Evolutionary conservation across 2,329 filamentous ascomycete genomes (phyloP), one percentile per base, ranked within the genome.

Genomic region (Bretziella fagacearum): DNA sequence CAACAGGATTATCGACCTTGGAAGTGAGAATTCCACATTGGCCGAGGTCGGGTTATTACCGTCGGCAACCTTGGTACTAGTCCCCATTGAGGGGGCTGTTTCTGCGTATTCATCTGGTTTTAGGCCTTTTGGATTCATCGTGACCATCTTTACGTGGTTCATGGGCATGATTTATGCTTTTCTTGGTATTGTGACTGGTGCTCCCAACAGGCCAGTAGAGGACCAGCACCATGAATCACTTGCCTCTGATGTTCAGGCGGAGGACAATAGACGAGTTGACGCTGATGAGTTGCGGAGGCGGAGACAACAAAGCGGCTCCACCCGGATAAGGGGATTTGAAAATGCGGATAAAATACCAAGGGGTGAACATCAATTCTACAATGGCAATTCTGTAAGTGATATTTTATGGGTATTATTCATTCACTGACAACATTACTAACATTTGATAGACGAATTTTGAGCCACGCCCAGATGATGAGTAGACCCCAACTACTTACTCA

Each of bases 371-470:
- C 80, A 93, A 57, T 73, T 93, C 40, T 94, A 95, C 58, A 95
- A 95, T 57, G 87, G 87, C 1, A 95, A 94, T 57, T 84, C 84
- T 59, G 83, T 87, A 67, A 62, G 74, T 64, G n/a, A 7, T 44
- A 8, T n/a, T n/a, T 10, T 15, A 15, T 15, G 20, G 17, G 10
- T 11, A 27, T 3, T 3, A 20, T 17, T 18, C 6, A 18, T 13
- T 13, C 11, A 15, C 13, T n/a, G 7, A 18, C 10, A 15, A 20
- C 22, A 42, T 41, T 33, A n/a, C 46, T 48, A 37, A 48, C 36
- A 37, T 47, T n/a, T 25, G 6, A 44, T 53, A 82, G 77, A 60
- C 80, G 47, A 82, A 81, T 54, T 83, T 82, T 53, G 73, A 82
- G 57, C 74, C 79, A n/a, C 64, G 67, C 44, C 72, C 71, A 29